Evolutionary conservation across 257 asterid species (phyloP).

Genomic region (Fraxinus anomala): DNA sequence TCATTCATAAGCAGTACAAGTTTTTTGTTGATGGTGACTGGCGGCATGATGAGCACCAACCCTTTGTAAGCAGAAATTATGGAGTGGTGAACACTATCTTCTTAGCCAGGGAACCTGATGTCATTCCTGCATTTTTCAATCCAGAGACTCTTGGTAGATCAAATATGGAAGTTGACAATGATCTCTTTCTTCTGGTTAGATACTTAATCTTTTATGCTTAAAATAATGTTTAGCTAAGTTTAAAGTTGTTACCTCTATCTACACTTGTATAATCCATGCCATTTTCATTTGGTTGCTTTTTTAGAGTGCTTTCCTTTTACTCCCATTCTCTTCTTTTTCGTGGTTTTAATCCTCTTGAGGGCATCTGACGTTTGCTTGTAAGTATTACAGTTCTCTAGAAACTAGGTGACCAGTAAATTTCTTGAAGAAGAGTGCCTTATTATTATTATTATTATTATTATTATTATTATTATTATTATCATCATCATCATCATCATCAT

Average conservation of each 20-base stretch:
- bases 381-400: slow-evolving; percentile 13
- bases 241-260: neutral
- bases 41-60: slow-evolving; percentile 77
- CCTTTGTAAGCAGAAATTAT: slow-evolving; percentile 59
- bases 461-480: neutral
- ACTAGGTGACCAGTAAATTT: slow-evolving; percentile 3
- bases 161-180: slow-evolving; percentile 70
- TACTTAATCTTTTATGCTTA: slow-evolving; percentile 24
- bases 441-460: neutral
- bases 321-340: slow-evolving; percentile 9
- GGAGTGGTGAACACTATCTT: slow-evolving; percentile 74
- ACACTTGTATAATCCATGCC: neutral
- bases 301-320: neutral
- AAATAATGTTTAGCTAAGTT: neutral
- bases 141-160: slow-evolving; percentile 51
- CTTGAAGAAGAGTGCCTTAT: slow-evolving; percentile 4
- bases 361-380: slow-evolving; percentile 3
- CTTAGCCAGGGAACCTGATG: slow-evolving; percentile 62
- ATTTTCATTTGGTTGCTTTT: neutral
- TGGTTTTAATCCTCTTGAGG: neutral
- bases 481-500: neutral
- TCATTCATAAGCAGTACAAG: slow-evolving; percentile 56
- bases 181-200: slow-evolving; percentile 55
- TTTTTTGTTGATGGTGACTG: slow-evolving; percentile 82
- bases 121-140: slow-evolving; percentile 44